Percentiles rank a stretch among this genome's conserved stretches.
These are phyloP conservation scores for Fusarium goolgardi DNA, from an alignment of 2,329 filamentous ascomycete species.

Conservation along the genomic window DNA sequence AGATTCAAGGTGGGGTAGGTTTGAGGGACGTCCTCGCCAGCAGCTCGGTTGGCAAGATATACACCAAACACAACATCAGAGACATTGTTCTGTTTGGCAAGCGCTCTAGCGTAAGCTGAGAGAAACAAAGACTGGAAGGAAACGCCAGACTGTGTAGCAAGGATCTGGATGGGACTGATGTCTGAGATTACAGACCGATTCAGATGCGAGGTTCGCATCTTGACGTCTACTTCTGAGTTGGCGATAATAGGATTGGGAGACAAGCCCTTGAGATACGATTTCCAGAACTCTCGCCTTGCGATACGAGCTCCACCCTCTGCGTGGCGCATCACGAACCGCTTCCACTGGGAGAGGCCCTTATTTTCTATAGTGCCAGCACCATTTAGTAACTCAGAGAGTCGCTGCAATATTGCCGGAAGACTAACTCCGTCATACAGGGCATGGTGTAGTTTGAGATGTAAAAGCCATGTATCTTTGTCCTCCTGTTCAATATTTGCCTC, in stretches of 20 bases:
- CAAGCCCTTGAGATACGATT: constrained; percentile 50
- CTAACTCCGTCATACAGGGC: constrained; percentile 90
- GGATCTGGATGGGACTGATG: constrained; percentile 47
- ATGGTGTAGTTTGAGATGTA: constrained; percentile 79
- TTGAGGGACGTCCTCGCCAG: constrained; percentile 59
- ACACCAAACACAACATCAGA: constrained; percentile 74
- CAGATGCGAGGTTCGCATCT: constrained; percentile 53
- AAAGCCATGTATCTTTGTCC: constrained; percentile 38
- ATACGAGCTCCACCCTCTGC: constrained; percentile 10
- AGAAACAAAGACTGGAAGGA: constrained; percentile 81
- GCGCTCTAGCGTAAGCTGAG: constrained; percentile 71
- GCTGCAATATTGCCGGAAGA: constrained; percentile 70
- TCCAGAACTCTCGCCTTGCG: constrained; percentile 56
- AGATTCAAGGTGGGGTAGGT: constrained; percentile 82
- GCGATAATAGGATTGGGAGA: background rate
- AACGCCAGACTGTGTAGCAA: constrained; percentile 65
- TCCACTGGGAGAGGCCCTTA: constrained; percentile 46
- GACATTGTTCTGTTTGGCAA: constrained; percentile 51
- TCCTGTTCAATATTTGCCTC: constrained; percentile 20
- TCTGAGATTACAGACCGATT: constrained; percentile 59
- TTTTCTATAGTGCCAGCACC: background rate
- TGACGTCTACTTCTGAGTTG: constrained; percentile 4
- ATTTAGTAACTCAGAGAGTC: constrained; percentile 34
- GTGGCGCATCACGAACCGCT: constrained; percentile 32
- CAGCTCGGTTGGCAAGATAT: constrained; percentile 82